These are phyloP conservation scores for Exophiala sp. DNA, from an alignment of 2,329 filamentous ascomycete species.

Conservation along the genomic window DNA sequence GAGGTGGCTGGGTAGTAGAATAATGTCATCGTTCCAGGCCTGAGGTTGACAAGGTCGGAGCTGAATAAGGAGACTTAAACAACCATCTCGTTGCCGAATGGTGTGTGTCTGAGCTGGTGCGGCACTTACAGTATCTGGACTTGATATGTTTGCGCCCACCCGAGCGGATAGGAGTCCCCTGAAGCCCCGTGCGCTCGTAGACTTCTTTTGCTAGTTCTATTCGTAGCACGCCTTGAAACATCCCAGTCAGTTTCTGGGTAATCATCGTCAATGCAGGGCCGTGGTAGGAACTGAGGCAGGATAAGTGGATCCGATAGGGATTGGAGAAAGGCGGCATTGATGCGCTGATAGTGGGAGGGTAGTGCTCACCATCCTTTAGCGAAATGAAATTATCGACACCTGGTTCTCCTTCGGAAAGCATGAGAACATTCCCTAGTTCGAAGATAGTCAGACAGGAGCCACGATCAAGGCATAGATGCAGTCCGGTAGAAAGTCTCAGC, in stretches of 20 bases:
- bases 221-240: conserved; percentile 57
- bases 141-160: conserved; percentile 59
- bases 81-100: background rate
- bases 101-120: background rate
- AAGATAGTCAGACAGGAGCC: background rate
- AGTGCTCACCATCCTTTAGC: conserved; percentile 57
- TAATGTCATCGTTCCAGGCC: too few relatives aligned
- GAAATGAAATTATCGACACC: conserved; percentile 67
- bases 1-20: too few relatives aligned
- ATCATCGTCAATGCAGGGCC: background rate
- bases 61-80: too few relatives aligned
- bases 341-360: too few relatives aligned
- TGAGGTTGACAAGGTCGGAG: too few relatives aligned
- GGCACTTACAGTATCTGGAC: conserved; percentile 61
- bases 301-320: background rate
- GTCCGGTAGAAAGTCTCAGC: too few relatives aligned
- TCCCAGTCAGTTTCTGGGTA: background rate
- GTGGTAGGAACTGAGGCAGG: too few relatives aligned
- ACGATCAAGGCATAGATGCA: too few relatives aligned
- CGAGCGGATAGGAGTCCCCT: conserved; percentile 57
- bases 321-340: background rate
- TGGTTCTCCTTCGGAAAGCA: conserved; percentile 73
- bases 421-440: conserved; percentile 68
- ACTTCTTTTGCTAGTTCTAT: conserved; percentile 74
- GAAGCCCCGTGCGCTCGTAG: conserved; percentile 76